Conservation (phyloP, 2,329 filamentous ascomycete species). For the Pezicula carpinea region DNA sequence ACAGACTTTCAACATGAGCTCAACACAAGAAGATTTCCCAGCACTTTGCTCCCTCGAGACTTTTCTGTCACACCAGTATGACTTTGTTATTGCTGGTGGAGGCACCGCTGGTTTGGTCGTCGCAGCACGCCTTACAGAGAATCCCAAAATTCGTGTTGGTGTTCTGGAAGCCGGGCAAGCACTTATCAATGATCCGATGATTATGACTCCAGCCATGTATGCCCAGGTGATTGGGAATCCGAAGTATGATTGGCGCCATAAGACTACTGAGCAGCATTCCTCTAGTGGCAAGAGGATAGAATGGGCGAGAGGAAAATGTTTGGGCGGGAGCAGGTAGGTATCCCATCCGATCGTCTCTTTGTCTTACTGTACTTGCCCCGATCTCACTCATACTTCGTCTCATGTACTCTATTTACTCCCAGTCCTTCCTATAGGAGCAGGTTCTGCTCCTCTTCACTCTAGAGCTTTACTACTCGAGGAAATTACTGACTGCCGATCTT, state of each 20-base stretch:
- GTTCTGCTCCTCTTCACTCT: too few species aligned
- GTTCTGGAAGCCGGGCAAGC: conserved; percentile 37
- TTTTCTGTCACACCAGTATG: background rate
- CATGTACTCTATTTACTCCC: too few species aligned
- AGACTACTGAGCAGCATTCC: conserved; percentile 10
- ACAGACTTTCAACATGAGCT: too few species aligned
- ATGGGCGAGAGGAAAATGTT: conserved; percentile 28
- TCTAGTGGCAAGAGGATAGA: background rate
- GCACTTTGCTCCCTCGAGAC: background rate
- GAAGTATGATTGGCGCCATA: conserved; percentile 13
- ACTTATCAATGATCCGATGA: conserved; percentile 29
- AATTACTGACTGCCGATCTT: too few species aligned
- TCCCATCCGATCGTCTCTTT: too few species aligned
- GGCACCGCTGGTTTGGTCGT: conserved; percentile 44
- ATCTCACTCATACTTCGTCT: too few species aligned
- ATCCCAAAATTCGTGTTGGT: conserved; percentile 38
- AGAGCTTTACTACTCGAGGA: too few species aligned
- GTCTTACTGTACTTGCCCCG: too few species aligned
- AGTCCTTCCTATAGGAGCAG: too few species aligned
- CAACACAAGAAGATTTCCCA: background rate
- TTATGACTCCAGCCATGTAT: conserved; percentile 29
- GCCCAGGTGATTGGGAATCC: conserved; percentile 6
- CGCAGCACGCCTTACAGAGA: conserved; percentile 45
- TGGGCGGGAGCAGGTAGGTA: conserved; percentile 32
- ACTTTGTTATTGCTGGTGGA: conserved; percentile 17